These are phyloP conservation scores for Glonium stellatum DNA, from an alignment of 495 filamentous ascomycete species.

Conservation along the genomic window DNA sequence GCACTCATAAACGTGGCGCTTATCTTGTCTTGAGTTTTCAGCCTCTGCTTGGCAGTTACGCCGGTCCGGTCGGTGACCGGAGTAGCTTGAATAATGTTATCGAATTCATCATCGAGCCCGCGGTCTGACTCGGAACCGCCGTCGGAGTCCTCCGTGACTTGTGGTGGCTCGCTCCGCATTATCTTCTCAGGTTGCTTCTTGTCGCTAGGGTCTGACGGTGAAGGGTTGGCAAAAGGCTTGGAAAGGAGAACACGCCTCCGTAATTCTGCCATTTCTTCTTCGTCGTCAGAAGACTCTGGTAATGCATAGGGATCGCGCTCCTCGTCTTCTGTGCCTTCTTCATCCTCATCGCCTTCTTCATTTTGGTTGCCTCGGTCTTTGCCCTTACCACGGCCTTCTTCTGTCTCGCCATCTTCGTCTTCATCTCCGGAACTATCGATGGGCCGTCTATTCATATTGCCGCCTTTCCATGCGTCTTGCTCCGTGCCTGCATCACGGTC, in stretches of 20 bases:
- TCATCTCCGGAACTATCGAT: slow-evolving; percentile 48
- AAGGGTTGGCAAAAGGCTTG: slow-evolving; percentile 70
- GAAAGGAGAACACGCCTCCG: slow-evolving; percentile 75
- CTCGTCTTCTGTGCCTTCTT: slow-evolving; percentile 21
- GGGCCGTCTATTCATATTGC: slow-evolving; percentile 69
- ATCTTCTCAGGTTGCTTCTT: slow-evolving; percentile 46
- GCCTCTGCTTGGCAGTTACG: slow-evolving; percentile 53
- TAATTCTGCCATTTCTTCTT: slow-evolving; percentile 87
- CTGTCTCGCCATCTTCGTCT: slow-evolving; percentile 46
- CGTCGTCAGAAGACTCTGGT: slow-evolving; percentile 72
- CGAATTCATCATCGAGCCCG: slow-evolving; percentile 50
- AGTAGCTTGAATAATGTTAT: slow-evolving; percentile 84
- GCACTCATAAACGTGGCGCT: slow-evolving; percentile 21
- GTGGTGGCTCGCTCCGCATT: slow-evolving; percentile 9
- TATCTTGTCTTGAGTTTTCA: slow-evolving; percentile 35
- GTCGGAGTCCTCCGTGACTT: slow-evolving; percentile 52
- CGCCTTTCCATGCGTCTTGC: slow-evolving; percentile 73
- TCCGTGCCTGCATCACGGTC: slow-evolving; percentile 48
- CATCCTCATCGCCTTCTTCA: slow-evolving; percentile 31
- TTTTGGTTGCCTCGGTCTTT: slow-evolving; percentile 36
- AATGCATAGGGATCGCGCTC: slow-evolving; percentile 62
- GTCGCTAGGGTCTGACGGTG: slow-evolving; percentile 45
- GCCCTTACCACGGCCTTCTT: slow-evolving; percentile 45
- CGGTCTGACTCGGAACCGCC: slow-evolving; percentile 49
- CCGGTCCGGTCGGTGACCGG: slow-evolving; percentile 78